These are phyloP conservation scores for Mortierella sp. DNA, from an alignment of 371 early-diverging fungal species.

Conservation along the genomic window DNA sequence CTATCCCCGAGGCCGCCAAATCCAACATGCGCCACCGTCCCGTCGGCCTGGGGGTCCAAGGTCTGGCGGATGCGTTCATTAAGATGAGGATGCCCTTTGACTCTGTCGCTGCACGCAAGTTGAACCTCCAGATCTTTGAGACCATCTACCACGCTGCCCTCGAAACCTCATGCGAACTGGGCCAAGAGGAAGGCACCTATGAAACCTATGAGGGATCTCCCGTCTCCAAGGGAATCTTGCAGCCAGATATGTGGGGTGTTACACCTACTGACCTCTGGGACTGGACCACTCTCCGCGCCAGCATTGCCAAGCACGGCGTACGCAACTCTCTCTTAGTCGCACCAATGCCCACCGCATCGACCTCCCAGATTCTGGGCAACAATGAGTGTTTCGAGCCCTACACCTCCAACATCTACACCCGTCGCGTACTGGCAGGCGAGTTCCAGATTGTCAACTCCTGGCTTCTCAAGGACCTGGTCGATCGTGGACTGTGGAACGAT, in stretches of 20 bases:
- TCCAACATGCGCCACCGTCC: constrained; percentile 98
- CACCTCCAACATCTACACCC: constrained; percentile 98
- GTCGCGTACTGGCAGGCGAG: constrained; percentile 99
- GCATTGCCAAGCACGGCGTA: constrained; percentile 92
- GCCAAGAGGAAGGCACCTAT: constrained; percentile 90
- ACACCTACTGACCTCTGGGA: constrained; percentile 91
- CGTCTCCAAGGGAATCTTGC: constrained; percentile 94
- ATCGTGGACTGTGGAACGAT: constrained; percentile 96
- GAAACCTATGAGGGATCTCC: constrained; percentile 95
- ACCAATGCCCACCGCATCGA: constrained; percentile 99
- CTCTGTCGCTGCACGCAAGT: constrained; percentile 87
- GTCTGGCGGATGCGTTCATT: constrained; percentile 99
- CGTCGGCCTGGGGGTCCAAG: constrained; percentile 98
- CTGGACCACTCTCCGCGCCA: constrained; percentile 91
- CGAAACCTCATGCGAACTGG: constrained; percentile 96
- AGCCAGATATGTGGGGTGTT: constrained; percentile 97
- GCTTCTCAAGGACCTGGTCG: constrained; percentile 95
- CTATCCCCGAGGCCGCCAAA: constrained; percentile 89
- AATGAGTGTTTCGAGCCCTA: constrained; percentile 99
- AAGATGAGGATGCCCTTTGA: constrained; percentile 98
- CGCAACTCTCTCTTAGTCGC: constrained; percentile 98
- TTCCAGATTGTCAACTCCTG: constrained; percentile 99
- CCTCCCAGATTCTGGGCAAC: constrained; percentile 99
- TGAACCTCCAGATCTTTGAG: constrained; percentile 98
- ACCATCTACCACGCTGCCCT: constrained; percentile 98